Conservation (phyloP, 2,329 filamentous ascomycete genomes). For the Canariomyces notabilis region DNA sequence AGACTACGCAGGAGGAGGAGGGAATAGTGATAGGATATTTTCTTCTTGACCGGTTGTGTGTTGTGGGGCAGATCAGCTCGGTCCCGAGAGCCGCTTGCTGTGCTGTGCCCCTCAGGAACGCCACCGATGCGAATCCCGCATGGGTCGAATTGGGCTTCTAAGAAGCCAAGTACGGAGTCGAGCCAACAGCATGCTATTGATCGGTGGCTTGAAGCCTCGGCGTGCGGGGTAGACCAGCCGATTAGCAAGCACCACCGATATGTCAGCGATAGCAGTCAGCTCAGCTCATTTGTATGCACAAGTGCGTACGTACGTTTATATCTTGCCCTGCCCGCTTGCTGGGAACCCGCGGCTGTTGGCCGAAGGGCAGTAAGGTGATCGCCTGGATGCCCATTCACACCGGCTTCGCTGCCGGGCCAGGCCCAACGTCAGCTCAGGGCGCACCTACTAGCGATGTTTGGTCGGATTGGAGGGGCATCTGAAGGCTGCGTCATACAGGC, state of each 20-base stretch:
- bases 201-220: background rate
- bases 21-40: background rate
- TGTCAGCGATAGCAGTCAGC: background rate
- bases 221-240: background rate
- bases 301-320: background rate
- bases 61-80: background rate
- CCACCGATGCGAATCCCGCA: constrained; percentile 2
- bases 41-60: constrained; percentile 8
- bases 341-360: background rate
- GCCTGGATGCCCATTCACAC: background rate
- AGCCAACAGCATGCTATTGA: no score
- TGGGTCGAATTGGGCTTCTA: background rate
- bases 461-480: background rate
- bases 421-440: background rate
- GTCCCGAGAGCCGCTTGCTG: constrained; percentile 8
- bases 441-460: background rate
- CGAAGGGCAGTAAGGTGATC: background rate
- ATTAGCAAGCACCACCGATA: background rate
- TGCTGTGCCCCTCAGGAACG: background rate
- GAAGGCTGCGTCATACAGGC: background rate
- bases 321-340: background rate
- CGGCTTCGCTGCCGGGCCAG: background rate
- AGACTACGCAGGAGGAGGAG: background rate
- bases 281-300: background rate
- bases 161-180: no score